Percentiles rank a stretch among this genome's conserved stretches.
phyloP scores from a whole-genome alignment of 139 green algal species.

The Marvania coccoides region DNA sequence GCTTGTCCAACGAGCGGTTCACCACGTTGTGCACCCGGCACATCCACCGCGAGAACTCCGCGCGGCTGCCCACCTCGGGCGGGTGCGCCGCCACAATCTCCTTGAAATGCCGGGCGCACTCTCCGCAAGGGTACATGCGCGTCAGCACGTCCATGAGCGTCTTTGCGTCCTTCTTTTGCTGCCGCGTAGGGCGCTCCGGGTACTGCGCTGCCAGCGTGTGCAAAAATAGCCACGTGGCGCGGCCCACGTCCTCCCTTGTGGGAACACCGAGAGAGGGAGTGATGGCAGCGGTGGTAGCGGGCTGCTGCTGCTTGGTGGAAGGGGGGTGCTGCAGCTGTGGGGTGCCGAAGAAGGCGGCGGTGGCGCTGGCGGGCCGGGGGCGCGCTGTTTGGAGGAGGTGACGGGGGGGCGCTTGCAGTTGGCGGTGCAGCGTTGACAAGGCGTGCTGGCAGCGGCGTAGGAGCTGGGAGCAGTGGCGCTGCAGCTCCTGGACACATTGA shows the following conservation, averaged over 20 bases:
- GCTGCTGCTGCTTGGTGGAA: not conserved
- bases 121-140: constrained; percentile 84
- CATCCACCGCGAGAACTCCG: constrained; percentile 70
- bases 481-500: not conserved
- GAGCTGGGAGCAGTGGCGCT: not conserved
- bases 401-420: too few species aligned
- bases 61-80: constrained; percentile 10
- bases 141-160: constrained; percentile 62
- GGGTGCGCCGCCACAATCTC: constrained; percentile 54
- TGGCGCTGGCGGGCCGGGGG: not conserved
- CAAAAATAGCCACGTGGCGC: constrained; percentile 86
- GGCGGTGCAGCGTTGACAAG: not conserved
- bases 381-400: too few species aligned
- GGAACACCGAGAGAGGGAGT: not conserved
- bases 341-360: not conserved
- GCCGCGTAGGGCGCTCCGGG: constrained; percentile 67
- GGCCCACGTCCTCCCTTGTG: constrained; percentile 69
- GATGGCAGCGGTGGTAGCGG: not conserved
- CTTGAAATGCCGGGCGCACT: constrained; percentile 85
- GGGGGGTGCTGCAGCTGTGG: not conserved
- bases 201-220: constrained; percentile 89
- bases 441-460: not conserved
- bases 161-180: constrained; percentile 65
- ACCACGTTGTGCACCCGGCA: constrained; percentile 82
- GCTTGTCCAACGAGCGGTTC: constrained; percentile 72